Evolutionary conservation across 768 basidiomycete genomes (phyloP).

Genomic region (Pleurotus giganteus): DNA sequence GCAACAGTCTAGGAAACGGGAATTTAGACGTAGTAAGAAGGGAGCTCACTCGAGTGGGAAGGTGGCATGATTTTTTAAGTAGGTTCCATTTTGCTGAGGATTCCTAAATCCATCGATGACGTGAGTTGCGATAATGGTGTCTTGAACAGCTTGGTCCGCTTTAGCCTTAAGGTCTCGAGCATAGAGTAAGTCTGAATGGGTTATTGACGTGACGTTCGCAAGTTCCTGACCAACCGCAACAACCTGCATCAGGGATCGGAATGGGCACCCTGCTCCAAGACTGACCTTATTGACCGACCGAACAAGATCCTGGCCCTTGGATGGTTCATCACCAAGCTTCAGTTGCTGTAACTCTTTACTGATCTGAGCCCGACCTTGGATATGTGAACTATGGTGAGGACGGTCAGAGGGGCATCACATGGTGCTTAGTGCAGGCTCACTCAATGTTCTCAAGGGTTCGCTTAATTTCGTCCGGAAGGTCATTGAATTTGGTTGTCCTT

Average conservation of each 20-base stretch:
- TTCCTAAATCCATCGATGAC: slow-evolving; percentile 79
- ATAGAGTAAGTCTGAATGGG: slow-evolving; percentile 64
- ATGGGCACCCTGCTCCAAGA: background rate
- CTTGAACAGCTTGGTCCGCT: slow-evolving; percentile 76
- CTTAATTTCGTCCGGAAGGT: slow-evolving; percentile 69
- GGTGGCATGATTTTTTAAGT: slow-evolving; percentile 75
- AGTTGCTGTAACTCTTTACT: slow-evolving; percentile 76
- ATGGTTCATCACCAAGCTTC: slow-evolving; percentile 72
- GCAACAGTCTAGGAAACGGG: too few relatives aligned
- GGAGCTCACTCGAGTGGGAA: slow-evolving; percentile 75
- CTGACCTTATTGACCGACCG: slow-evolving; percentile 64
- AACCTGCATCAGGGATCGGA: too few relatives aligned
- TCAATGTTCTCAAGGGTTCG: slow-evolving; percentile 67
- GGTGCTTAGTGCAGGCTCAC: slow-evolving; percentile 37
- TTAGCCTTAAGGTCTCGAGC: slow-evolving; percentile 72
- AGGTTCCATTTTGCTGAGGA: slow-evolving; percentile 65
- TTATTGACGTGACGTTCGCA: slow-evolving; percentile 55
- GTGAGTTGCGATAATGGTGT: slow-evolving; percentile 73
- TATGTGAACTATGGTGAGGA: slow-evolving; percentile 54
- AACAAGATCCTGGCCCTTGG: slow-evolving; percentile 69
- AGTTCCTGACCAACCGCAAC: slow-evolving; percentile 62
- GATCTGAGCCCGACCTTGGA: slow-evolving; percentile 78
- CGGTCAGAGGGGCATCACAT: slow-evolving; percentile 12
- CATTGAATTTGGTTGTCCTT: slow-evolving; percentile 77
- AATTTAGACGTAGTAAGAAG: too few relatives aligned